These are phyloP conservation scores for Pestalotiopsis sp. DNA, from an alignment of 2,329 filamentous ascomycete genomes.

Conservation along the genomic window DNA sequence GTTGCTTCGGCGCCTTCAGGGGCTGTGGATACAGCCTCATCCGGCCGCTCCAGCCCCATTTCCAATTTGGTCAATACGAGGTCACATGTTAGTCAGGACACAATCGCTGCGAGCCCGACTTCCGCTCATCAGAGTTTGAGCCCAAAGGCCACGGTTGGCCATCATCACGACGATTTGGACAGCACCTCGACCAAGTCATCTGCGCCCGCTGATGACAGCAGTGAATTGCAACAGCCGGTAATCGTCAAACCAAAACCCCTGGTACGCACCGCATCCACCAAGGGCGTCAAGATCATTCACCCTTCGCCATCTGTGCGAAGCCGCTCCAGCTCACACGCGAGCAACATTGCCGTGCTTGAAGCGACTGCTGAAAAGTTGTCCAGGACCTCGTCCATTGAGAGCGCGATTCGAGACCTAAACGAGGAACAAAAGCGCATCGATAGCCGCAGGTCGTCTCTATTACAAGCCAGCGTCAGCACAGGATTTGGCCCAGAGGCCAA, in stretches of 20 bases:
- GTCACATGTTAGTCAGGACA: slow-evolving; percentile 17
- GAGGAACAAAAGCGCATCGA: slow-evolving; percentile 71
- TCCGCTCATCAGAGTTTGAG: not conserved
- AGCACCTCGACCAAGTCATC: not conserved
- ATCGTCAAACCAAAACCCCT: slow-evolving; percentile 43
- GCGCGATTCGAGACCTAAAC: slow-evolving; percentile 75
- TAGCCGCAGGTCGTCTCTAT: slow-evolving; percentile 65
- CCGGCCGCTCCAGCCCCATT: slow-evolving; percentile 20
- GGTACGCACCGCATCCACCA: slow-evolving; percentile 48
- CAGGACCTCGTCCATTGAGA: slow-evolving; percentile 74
- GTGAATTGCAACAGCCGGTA: slow-evolving; percentile 1
- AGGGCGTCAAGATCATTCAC: slow-evolving; percentile 52
- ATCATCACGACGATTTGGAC: not conserved
- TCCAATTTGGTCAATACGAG: slow-evolving; percentile 15
- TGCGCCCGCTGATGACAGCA: slow-evolving; percentile 3
- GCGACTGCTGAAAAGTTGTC: slow-evolving; percentile 76
- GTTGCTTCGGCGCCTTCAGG: slow-evolving; percentile 30
- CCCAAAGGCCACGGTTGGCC: slow-evolving; percentile 18
- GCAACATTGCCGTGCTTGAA: slow-evolving; percentile 75
- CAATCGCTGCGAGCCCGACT: slow-evolving; percentile 12
- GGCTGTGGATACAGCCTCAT: slow-evolving; percentile 20
- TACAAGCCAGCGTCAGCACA: slow-evolving; percentile 52
- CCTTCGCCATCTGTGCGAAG: slow-evolving; percentile 65
- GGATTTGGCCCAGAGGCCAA: slow-evolving; percentile 28
- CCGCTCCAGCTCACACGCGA: slow-evolving; percentile 62